Evolutionary conservation across 495 filamentous ascomycete species (phyloP).

Genomic region (Trichocladium uniseriatum): DNA sequence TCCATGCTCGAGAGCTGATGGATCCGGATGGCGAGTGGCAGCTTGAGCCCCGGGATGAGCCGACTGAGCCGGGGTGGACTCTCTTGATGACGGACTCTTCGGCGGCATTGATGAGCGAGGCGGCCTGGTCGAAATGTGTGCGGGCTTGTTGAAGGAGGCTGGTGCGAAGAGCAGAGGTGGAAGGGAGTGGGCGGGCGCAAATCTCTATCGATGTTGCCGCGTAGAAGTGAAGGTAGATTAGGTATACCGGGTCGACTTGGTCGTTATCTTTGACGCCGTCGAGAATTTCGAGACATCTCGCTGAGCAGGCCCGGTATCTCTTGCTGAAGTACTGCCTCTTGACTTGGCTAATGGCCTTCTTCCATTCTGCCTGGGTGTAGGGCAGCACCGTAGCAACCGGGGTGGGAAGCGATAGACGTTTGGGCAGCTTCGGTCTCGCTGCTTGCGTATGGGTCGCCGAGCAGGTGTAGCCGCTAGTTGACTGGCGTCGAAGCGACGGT

Average conservation of each 20-base stretch:
- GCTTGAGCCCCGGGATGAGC: conserved; percentile 31
- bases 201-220: conserved; percentile 45
- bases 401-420: conserved; percentile 16
- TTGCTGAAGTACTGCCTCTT: conserved; percentile 38
- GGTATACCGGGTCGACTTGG: conserved; percentile 38
- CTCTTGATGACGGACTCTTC: conserved; percentile 29
- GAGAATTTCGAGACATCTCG: conserved; percentile 38
- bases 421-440: conserved; percentile 2
- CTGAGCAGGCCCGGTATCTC: conserved; percentile 38
- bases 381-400: conserved; percentile 20
- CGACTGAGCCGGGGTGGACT: conserved; percentile 25
- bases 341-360: conserved; percentile 33
- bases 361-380: conserved; percentile 33
- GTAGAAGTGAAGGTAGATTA: conserved; percentile 47
- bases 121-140: conserved; percentile 37
- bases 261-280: conserved; percentile 33
- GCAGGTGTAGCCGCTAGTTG: background rate
- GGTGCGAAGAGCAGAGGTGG: conserved; percentile 33
- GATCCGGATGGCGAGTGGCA: conserved; percentile 38
- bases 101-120: conserved; percentile 31
- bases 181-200: conserved; percentile 39
- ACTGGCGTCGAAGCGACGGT: conserved; percentile 3
- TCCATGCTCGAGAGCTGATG: conserved; percentile 35
- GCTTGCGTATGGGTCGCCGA: conserved; percentile 4
- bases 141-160: conserved; percentile 41